phyloP scores from a whole-genome alignment of 805 yeast genomes.

The Lachancea lanzarotensis region DNA sequence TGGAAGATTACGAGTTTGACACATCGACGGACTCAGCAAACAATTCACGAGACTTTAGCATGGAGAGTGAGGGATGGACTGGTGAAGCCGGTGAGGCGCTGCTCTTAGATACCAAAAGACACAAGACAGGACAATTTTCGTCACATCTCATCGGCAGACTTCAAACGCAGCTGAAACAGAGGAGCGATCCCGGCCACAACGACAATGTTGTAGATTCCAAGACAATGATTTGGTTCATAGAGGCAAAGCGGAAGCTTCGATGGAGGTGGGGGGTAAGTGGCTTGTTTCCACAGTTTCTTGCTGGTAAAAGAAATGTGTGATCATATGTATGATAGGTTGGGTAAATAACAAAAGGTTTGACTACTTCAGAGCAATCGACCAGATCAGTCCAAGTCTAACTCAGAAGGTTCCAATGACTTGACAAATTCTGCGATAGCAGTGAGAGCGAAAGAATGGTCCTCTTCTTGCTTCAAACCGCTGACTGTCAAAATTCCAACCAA shows the following conservation, averaged over 20 bases:
- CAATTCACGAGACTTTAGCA: constrained; percentile 6
- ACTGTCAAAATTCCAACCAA: constrained; percentile 46
- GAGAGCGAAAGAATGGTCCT: constrained; percentile 46
- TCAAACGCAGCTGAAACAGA: constrained; percentile 25
- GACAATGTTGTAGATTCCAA: constrained; percentile 15
- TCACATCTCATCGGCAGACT: constrained; percentile 28
- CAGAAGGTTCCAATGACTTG: constrained; percentile 9
- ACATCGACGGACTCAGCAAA: constrained; percentile 18
- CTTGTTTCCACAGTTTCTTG: constrained; percentile 34
- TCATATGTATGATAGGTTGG: neutral
- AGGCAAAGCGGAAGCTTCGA: constrained; percentile 37
- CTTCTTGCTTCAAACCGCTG: constrained; percentile 50
- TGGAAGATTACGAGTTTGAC: constrained; percentile 36
- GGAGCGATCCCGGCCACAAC: neutral
- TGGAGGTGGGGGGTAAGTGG: constrained; percentile 50
- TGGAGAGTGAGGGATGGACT: constrained; percentile 7
- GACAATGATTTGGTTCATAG: constrained; percentile 30
- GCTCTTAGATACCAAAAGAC: constrained; percentile 6
- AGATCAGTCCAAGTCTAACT: constrained; percentile 15
- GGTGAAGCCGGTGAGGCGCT: constrained; percentile 8
- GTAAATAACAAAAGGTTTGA: neutral
- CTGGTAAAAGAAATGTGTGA: constrained; percentile 6
- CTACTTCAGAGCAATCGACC: neutral
- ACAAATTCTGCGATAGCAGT: constrained; percentile 16
- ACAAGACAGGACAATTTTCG: constrained; percentile 24